phyloP scores from a whole-genome alignment of 116 monocot genomes.

The Trichopus zeylanicus region DNA sequence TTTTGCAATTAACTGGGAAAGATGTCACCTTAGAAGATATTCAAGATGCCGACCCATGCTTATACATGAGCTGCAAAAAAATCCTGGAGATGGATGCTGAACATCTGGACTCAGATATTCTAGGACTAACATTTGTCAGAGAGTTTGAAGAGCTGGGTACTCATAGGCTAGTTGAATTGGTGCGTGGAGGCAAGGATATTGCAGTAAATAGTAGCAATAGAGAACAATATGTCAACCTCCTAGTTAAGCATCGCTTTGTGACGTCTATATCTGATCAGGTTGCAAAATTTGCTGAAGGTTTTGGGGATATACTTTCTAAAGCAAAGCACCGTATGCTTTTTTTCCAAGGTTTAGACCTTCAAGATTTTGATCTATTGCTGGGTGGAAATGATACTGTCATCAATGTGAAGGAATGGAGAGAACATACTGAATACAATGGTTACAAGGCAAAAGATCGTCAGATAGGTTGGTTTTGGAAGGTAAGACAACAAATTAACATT shows the following conservation, averaged over 20 bases:
- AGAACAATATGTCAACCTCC: constrained; percentile 50
- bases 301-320: constrained; percentile 58
- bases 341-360: constrained; percentile 54
- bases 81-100: constrained; percentile 79
- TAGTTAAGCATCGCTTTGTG: constrained; percentile 64
- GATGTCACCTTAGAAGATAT: constrained; percentile 66
- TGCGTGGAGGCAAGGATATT: constrained; percentile 67
- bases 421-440: constrained; percentile 81
- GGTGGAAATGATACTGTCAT: constrained; percentile 54
- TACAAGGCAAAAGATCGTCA: constrained; percentile 62
- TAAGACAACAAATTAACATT: too few relatives aligned
- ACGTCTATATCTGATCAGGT: constrained; percentile 59
- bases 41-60: constrained; percentile 66
- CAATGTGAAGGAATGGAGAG: constrained; percentile 65
- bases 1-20: constrained; percentile 63
- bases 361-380: constrained; percentile 74
- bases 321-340: constrained; percentile 23
- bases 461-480: constrained; percentile 95
- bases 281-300: constrained; percentile 52
- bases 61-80: constrained; percentile 68
- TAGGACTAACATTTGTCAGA: constrained; percentile 68
- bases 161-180: constrained; percentile 52
- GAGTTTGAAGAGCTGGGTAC: constrained; percentile 54
- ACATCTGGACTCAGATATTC: constrained; percentile 57
- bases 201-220: constrained; percentile 74